Percentiles rank a stretch among this genome's conserved stretches.
These are phyloP conservation scores for Pythium chondricola DNA, from an alignment of 352 stramenopile genomes.

Conservation along the genomic window DNA sequence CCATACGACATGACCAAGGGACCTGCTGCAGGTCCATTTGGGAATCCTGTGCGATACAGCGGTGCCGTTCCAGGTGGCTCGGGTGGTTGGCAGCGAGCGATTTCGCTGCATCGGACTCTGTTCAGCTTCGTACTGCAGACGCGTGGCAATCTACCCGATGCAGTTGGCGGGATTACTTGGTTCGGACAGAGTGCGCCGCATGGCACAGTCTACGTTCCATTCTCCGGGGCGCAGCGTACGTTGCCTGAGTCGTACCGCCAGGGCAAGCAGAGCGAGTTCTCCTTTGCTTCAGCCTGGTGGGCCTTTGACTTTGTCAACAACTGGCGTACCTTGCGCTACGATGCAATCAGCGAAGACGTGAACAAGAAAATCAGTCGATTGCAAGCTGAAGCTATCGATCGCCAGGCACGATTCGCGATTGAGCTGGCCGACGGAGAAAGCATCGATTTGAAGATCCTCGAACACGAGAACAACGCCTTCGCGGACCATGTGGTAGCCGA, in stretches of 20 bases:
- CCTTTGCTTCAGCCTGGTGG: slow-evolving; percentile 67
- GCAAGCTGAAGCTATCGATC: slow-evolving; percentile 30
- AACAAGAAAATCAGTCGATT: slow-evolving; percentile 26
- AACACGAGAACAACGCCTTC: slow-evolving; percentile 41
- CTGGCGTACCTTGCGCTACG: slow-evolving; percentile 70
- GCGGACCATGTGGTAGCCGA: slow-evolving; percentile 41
- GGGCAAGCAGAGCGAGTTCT: slow-evolving; percentile 69
- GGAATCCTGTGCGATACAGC: slow-evolving; percentile 53
- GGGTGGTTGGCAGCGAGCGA: slow-evolving; percentile 84
- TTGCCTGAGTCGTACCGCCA: slow-evolving; percentile 53
- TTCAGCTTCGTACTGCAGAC: slow-evolving; percentile 79
- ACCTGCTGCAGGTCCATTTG: slow-evolving; percentile 84
- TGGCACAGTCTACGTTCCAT: slow-evolving; percentile 66
- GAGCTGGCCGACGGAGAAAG: slow-evolving; percentile 8
- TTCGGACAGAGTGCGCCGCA: slow-evolving; percentile 62
- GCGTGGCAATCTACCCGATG: slow-evolving; percentile 28
- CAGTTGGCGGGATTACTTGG: slow-evolving; percentile 51
- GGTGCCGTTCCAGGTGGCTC: slow-evolving; percentile 37
- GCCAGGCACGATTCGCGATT: slow-evolving; percentile 2
- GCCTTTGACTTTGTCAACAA: slow-evolving; percentile 87
- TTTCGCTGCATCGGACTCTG: slow-evolving; percentile 89
- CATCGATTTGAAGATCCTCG: slow-evolving; percentile 14
- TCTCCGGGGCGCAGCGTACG: slow-evolving; percentile 41
- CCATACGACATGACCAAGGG: slow-evolving; percentile 84
- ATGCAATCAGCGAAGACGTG: slow-evolving; percentile 60